Percentiles rank a stretch among this genome's conserved stretches.
phyloP scores from a whole-genome alignment of 164 flowering plant species.

The Stephania japonica region DNA sequence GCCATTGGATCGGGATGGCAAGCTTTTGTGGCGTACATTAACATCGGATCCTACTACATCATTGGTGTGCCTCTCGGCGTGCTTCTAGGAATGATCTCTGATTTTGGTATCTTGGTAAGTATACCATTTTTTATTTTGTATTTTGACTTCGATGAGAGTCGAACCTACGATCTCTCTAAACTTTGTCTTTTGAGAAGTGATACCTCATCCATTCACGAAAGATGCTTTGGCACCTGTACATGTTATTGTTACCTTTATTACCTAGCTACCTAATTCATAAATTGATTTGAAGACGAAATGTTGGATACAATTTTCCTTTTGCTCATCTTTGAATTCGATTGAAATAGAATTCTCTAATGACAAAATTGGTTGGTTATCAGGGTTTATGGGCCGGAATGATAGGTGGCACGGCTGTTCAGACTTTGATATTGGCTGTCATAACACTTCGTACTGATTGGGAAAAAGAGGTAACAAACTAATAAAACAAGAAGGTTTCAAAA shows the following conservation, averaged over 20 bases:
- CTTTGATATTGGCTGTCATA: constrained; percentile 43
- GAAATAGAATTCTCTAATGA: background rate
- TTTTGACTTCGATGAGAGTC: background rate
- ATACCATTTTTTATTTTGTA: background rate
- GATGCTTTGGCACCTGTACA: too few species aligned
- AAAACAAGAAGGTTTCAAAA: background rate
- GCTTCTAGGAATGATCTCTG: constrained; percentile 37
- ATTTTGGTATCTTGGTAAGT: constrained; percentile 40
- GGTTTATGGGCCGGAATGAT: constrained; percentile 84
- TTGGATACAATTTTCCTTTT: background rate
- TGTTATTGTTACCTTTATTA: background rate
- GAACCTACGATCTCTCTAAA: background rate
- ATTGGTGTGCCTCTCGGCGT: constrained; percentile 58
- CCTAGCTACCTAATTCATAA: background rate
- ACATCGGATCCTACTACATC: constrained; percentile 53
- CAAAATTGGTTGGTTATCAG: constrained; percentile 18
- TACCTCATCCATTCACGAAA: too few species aligned
- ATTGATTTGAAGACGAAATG: background rate
- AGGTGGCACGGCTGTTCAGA: constrained; percentile 67
- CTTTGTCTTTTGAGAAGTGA: too few species aligned
- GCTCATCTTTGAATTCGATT: background rate
- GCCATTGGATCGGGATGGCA: constrained; percentile 85
- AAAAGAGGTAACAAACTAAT: constrained; percentile 38
- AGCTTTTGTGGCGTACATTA: constrained; percentile 49
- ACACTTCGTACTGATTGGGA: constrained; percentile 63